A percentile compares a stretch with the other conserved stretches of the same genome.
These are phyloP conservation scores for Albugo candida DNA, from an alignment of 352 stramenopile species.

Conservation along the genomic window DNA sequence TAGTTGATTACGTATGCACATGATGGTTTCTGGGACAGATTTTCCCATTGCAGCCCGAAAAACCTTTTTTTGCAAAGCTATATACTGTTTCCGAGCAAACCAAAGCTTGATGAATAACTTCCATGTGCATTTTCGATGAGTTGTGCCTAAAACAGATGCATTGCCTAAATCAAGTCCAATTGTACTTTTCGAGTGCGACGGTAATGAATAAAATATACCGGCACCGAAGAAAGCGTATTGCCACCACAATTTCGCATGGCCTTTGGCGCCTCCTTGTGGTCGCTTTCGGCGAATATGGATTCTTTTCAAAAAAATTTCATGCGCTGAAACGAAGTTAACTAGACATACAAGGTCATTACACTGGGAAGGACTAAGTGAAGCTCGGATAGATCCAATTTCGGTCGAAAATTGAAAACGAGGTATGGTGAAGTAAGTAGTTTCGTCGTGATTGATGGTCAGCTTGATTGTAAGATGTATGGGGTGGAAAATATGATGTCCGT, in stretches of 20 bases:
- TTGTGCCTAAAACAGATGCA: background rate
- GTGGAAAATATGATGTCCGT: constrained; percentile 18
- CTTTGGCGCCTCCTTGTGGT: constrained; percentile 22
- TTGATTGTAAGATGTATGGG: constrained; percentile 59
- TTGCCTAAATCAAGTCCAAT: background rate
- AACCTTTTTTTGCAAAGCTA: constrained; percentile 50
- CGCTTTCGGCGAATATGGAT: constrained; percentile 54
- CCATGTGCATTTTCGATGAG: constrained; percentile 19
- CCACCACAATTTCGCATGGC: constrained; percentile 46
- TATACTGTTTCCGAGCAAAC: constrained; percentile 48
- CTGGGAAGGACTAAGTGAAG: constrained; percentile 39
- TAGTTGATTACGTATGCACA: constrained; percentile 23
- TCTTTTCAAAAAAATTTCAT: constrained; percentile 68
- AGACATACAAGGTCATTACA: constrained; percentile 66
- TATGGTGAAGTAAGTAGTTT: constrained; percentile 37
- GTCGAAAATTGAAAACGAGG: constrained; percentile 44
- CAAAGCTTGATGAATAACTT: constrained; percentile 37
- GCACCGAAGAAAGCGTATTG: constrained; percentile 54
- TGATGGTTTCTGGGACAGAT: constrained; percentile 17
- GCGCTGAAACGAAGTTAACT: constrained; percentile 53
- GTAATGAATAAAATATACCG: constrained; percentile 29
- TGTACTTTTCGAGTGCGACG: constrained; percentile 4
- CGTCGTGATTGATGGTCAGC: constrained; percentile 63
- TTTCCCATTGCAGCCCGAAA: constrained; percentile 40
- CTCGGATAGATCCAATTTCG: constrained; percentile 43